Evolutionary conservation across 2,329 filamentous ascomycete genomes (phyloP).

Genomic region (Stagonosporopsis rhizophila): DNA sequence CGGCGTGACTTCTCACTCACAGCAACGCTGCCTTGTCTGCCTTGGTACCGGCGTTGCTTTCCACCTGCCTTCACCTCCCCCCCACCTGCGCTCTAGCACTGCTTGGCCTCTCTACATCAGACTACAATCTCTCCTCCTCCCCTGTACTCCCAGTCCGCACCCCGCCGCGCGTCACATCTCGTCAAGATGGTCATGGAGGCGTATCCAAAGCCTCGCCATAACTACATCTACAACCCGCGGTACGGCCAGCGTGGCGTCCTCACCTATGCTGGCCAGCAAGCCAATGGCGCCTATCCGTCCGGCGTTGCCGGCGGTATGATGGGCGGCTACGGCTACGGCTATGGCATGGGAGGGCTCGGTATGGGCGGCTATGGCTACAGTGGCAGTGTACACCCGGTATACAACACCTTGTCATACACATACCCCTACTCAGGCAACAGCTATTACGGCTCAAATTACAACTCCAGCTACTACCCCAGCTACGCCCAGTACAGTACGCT

Average conservation of each 20-base stretch:
- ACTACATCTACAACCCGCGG: constrained; percentile 41
- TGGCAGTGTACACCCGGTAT: constrained; percentile 29
- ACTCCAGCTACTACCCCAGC: constrained; percentile 17
- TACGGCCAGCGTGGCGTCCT: constrained; percentile 39
- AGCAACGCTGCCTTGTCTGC: constrained; percentile 11
- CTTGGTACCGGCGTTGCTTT: not conserved
- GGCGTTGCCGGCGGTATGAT: constrained; percentile 28
- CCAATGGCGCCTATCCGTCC: constrained; percentile 36
- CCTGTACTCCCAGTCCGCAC: not conserved
- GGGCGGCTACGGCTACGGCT: constrained; percentile 23
- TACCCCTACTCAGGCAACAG: constrained; percentile 26
- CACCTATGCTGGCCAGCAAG: constrained; percentile 36
- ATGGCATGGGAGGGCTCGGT: constrained; percentile 11
- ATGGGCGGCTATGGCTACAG: not conserved
- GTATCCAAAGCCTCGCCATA: constrained; percentile 41
- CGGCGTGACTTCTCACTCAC: constrained; percentile 2
- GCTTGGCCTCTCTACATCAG: not conserved
- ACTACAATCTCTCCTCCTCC: not conserved
- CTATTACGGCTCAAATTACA: constrained; percentile 21
- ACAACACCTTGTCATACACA: constrained; percentile 14
- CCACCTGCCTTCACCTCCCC: constrained; percentile 22
- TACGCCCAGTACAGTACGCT: constrained; percentile 24
- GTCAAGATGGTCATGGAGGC: constrained; percentile 25
- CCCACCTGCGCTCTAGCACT: constrained; percentile 8
- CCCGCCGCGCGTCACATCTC: not conserved